Base-by-base conservation (phyloP, 352 stramenopile species). In the Phytophthora sojae region DNA sequence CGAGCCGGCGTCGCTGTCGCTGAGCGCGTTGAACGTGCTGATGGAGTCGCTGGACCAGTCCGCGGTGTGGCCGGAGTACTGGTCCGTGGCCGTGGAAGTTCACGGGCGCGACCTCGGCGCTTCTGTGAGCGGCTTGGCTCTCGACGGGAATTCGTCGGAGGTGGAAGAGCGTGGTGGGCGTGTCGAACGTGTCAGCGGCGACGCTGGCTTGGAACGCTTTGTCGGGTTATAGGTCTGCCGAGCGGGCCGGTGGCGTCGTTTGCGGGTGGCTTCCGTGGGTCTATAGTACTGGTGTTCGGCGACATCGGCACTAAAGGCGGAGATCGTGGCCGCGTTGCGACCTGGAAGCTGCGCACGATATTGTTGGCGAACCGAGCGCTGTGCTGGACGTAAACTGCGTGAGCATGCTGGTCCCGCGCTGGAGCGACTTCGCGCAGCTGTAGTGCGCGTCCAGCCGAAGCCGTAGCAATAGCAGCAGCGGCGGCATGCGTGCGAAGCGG, bases 1-100 rank as follows among this genome's bases (percentile, higher is more conserved):
- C n/a, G n/a, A n/a, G n/a, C n/a, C 35, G 23, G 56, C 55, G 49
- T 29, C 73, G 26, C 37, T 81, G 12, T 61, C 50, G 6, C 32
- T 60, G 26, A 29, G 3, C 59, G 25, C 14, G 19, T 25, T 50
- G 49, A 32, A 61, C 56, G 23, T 71, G 56, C 53, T 61, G 15
- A 19, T 29, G 15, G 26, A 49, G 35, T 67, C 51, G 25, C 23
- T 60, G 21, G 37, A 60, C 60, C 54, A 50, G n/a, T 29, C 60
- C 11, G 26, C 32, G 47, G 50, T 60, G 30, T 66, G 59, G 59
- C 39, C 49, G 29, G 30, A 66, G 60, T 55, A 67, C 60, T 67
- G 60, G 60, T 59, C 60, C 25, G 26, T 61, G 25, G 60, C 15
- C 42, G 44, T 58, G 35, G 9, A 44, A 44, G n/a, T 64, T 17